Percentiles rank a stretch among this genome's conserved stretches.
Conservation (phyloP, 176 grass and related monocot genomes). For the Alloteropsis semialata region DNA sequence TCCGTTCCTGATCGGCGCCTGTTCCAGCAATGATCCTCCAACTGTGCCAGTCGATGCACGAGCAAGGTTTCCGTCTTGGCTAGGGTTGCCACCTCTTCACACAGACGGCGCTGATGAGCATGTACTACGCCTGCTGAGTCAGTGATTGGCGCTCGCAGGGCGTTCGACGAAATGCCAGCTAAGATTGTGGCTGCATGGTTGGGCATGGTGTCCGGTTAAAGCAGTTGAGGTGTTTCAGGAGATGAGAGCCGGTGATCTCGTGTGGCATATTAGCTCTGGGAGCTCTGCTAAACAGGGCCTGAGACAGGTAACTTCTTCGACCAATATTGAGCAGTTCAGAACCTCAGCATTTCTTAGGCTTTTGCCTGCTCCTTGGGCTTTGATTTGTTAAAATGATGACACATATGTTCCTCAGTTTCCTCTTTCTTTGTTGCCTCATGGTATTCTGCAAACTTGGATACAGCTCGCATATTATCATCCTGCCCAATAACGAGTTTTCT, state of each 20-base stretch:
- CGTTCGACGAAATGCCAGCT: conserved; percentile 47
- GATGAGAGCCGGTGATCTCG: conserved; percentile 27
- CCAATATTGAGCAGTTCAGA: background rate
- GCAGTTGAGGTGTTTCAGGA: conserved; percentile 36
- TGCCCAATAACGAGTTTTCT: background rate
- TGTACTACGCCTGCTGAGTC: conserved; percentile 10
- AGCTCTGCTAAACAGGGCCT: too few relatives aligned
- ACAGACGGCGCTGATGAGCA: conserved; percentile 36
- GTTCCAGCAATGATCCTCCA: conserved; percentile 8
- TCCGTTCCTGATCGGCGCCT: conserved; percentile 63
- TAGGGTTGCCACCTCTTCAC: conserved; percentile 38
- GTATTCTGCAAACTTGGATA: background rate
- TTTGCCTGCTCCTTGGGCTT: background rate
- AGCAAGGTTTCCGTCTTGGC: conserved; percentile 15
- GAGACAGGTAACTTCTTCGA: conserved; percentile 43
- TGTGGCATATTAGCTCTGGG: too few relatives aligned
- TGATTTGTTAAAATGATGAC: background rate
- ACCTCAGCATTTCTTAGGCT: background rate
- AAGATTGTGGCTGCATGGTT: conserved; percentile 55
- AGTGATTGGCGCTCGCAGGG: background rate
- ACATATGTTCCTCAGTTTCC: background rate
- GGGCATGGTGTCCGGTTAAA: conserved; percentile 33
- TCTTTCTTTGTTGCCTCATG: background rate
- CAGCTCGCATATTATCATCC: background rate
- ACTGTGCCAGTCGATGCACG: conserved; percentile 32